phyloP scores from a whole-genome alignment of 2,329 filamentous ascomycete species.

The Acrocalymma vagum region DNA sequence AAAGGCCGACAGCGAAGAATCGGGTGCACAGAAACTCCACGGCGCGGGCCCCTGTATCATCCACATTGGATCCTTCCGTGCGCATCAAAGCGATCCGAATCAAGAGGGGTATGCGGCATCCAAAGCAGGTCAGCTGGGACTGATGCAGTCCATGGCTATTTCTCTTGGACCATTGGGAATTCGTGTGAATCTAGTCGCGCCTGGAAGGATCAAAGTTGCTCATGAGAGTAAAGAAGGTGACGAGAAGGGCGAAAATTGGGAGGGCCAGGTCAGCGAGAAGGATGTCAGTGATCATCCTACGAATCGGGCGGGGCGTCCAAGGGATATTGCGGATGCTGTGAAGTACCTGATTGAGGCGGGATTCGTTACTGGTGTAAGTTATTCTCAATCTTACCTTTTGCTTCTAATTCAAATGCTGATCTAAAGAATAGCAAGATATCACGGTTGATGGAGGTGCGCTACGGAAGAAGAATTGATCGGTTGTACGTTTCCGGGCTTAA shows the following conservation, averaged over 20 bases:
- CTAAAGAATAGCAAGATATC: conserved; percentile 33
- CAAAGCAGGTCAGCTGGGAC: conserved; percentile 60
- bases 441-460: conserved; percentile 48
- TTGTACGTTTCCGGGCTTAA: too few relatives aligned
- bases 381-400: neutral
- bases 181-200: conserved; percentile 58
- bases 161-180: conserved; percentile 55
- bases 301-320: conserved; percentile 55
- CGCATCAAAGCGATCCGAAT: conserved; percentile 56
- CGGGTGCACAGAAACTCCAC: conserved; percentile 36
- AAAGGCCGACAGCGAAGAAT: conserved; percentile 28
- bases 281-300: conserved; percentile 54
- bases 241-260: conserved; percentile 51
- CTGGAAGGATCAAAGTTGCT: conserved; percentile 56
- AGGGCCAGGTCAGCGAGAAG: conserved; percentile 45
- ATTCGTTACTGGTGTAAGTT: conserved; percentile 45
- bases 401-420: conserved; percentile 11
- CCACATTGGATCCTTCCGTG: conserved; percentile 57
- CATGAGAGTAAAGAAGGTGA: conserved; percentile 58
- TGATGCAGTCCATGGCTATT: conserved; percentile 61
- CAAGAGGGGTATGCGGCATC: conserved; percentile 61
- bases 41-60: conserved; percentile 56
- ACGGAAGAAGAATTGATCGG: conserved; percentile 44
- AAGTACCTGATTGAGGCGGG: conserved; percentile 52
- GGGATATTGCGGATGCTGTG: conserved; percentile 55